These are phyloP conservation scores for Lablab purpureus DNA, from an alignment of 306 rosid species.

Conservation along the genomic window DNA sequence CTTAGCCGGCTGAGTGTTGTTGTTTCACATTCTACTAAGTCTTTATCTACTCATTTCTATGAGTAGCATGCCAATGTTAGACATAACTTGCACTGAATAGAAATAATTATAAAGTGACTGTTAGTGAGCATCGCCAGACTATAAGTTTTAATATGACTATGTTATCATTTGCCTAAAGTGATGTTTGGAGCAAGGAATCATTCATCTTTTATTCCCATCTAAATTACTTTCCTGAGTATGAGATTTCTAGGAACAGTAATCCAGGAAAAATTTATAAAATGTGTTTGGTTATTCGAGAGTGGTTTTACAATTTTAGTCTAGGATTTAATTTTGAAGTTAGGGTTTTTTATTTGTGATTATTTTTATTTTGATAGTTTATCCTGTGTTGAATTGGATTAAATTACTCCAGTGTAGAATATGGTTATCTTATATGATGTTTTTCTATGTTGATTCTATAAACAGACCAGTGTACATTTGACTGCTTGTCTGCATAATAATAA, in stretches of 20 bases:
- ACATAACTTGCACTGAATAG: not conserved
- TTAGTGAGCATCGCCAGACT: not conserved
- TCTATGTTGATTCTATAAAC: not conserved
- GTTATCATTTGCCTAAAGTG: not conserved
- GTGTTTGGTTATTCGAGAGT: not conserved
- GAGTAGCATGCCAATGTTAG: not conserved
- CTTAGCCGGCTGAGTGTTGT: not conserved
- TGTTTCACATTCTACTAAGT: not conserved
- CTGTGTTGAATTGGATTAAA: not conserved
- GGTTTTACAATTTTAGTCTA: not conserved
- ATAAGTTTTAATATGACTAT: not conserved
- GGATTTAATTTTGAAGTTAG: not conserved
- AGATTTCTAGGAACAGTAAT: not conserved
- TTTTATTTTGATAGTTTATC: not conserved
- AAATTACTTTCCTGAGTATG: not conserved
- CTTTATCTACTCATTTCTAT: slow-evolving; percentile 11
- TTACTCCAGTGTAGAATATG: not conserved
- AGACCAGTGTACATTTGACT: not conserved
- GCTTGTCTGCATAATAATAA: not conserved
- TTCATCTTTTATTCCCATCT: not conserved
- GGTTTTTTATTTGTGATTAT: not conserved
- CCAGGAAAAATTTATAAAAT: not conserved
- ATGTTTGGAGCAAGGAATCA: not conserved
- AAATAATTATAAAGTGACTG: not conserved
- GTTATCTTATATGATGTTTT: slow-evolving; percentile 6